Evolutionary conservation across 192 early-diverging fungal genomes (phyloP).

Genomic region (Spizellomyces punctatus): DNA sequence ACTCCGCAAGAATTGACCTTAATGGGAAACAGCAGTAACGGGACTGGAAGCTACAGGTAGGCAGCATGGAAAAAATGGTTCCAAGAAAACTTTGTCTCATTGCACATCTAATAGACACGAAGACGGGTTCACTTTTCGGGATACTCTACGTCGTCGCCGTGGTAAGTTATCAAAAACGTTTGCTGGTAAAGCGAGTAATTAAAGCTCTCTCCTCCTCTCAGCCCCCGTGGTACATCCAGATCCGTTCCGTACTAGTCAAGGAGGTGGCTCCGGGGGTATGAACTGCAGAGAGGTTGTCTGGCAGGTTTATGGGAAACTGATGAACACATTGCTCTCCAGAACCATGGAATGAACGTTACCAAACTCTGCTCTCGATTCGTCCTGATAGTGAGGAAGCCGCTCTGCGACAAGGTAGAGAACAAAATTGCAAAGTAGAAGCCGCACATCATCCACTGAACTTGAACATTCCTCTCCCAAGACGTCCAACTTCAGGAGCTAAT

Average conservation of each 20-base stretch:
- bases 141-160: neutral
- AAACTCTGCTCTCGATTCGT: constrained; percentile 29
- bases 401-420: constrained; percentile 44
- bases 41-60: too few relatives aligned
- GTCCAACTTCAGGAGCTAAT: constrained; percentile 49
- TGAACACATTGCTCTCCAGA: constrained; percentile 9
- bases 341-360: constrained; percentile 50
- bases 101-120: constrained; percentile 13
- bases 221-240: neutral
- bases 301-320: too few relatives aligned
- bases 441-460: neutral
- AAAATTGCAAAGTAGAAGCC: neutral
- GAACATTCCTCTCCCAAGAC: constrained; percentile 25
- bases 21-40: constrained; percentile 41
- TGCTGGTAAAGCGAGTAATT: too few relatives aligned
- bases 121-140: constrained; percentile 23
- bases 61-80: too few relatives aligned
- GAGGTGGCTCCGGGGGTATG: constrained; percentile 1
- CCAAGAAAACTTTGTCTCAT: too few relatives aligned
- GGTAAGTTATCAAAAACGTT: neutral
- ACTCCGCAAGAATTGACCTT: constrained; percentile 49
- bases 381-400: constrained; percentile 37
- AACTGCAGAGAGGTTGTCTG: too few relatives aligned
- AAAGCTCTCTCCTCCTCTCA: neutral
- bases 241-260: neutral